Evolutionary conservation across 306 rosid genomes (phyloP), one percentile per base, ranked within the genome.

Genomic region (Prinsepia uniflora): DNA sequence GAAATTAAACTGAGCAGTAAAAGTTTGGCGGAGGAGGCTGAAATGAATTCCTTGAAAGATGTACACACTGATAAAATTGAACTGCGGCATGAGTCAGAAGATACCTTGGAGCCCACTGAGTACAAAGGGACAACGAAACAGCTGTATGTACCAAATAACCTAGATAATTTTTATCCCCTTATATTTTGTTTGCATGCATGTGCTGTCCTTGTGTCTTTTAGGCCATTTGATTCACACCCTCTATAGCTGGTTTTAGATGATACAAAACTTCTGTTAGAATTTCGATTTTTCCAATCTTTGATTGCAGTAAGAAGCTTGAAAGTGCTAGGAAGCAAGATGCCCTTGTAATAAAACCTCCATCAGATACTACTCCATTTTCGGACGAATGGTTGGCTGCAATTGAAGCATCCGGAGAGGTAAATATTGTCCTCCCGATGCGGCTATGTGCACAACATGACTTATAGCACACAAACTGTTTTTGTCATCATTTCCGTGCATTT

Each of bases 321-420:
- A 80, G 54, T 50, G 72, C 76, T 34, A 72, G 58, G 79, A 83
- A 68, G 71, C 87, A 55, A 72, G 85, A 88, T 50, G 73, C 46
- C 77, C 75, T 76, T 52, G 63, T 71, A 17, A 48, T 79, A 77
- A 87, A 79, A 60, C 90, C 85, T 71, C 94, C 90, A 24, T 64
- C 81, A 43, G 70, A 87, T 78, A 90, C 71, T 52, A 86, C 64
- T 83, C 97, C 96, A 0, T 94, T 90, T 72, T 89, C 97, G 67
- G 97, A 94, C 42, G 98, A 94, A 81, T 94, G 98, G 98, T 78
- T 94, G 73, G 92, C 97, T 68, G 97, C 95, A 75, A 53, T 94
- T 67, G 97, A 90, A 89, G 92, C 95, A 52, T 97, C 98, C 59
- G 98, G 98, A 82, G 98, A 94, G 97, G 97, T 90, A 65, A 65